Evolutionary conservation across 495 filamentous ascomycete genomes (phyloP).

Genomic region (Talaromyces proteolyticus): DNA sequence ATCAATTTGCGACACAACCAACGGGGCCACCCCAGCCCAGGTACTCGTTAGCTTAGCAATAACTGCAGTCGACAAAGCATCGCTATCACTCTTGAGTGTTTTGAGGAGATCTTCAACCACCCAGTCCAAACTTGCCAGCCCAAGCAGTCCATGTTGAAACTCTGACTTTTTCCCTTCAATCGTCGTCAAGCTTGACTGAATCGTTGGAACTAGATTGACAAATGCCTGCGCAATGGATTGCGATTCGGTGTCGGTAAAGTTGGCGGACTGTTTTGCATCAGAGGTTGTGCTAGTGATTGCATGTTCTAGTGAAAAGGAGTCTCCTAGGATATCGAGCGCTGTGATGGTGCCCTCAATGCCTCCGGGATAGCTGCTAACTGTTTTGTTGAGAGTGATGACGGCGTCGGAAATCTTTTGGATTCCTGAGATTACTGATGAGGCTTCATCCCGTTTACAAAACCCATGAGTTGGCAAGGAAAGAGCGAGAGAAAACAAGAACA

Average conservation of each 20-base stretch:
- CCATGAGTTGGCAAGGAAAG: slow-evolving; percentile 4
- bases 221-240: slow-evolving; percentile 10
- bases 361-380: slow-evolving; percentile 15
- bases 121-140: slow-evolving; percentile 11
- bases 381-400: slow-evolving; percentile 15
- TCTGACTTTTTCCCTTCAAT: slow-evolving; percentile 14
- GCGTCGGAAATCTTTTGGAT: slow-evolving; percentile 9
- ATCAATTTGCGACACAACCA: slow-evolving; percentile 13
- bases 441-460: slow-evolving; percentile 13
- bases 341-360: slow-evolving; percentile 12
- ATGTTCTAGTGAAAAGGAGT: not conserved
- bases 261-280: slow-evolving; percentile 9
- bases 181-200: slow-evolving; percentile 15
- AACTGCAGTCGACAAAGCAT: slow-evolving; percentile 10
- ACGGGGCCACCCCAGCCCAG: slow-evolving; percentile 14
- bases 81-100: slow-evolving; percentile 6
- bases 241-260: slow-evolving; percentile 15
- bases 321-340: slow-evolving; percentile 15
- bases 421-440: slow-evolving; percentile 13
- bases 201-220: slow-evolving; percentile 13
- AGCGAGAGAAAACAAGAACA: slow-evolving; percentile 6
- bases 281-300: slow-evolving; percentile 8
- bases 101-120: slow-evolving; percentile 14
- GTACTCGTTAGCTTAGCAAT: slow-evolving; percentile 9
- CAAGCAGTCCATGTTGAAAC: slow-evolving; percentile 15